Base-by-base conservation (phyloP, 2,329 filamentous ascomycete genomes). In the Beauveria australis region DNA sequence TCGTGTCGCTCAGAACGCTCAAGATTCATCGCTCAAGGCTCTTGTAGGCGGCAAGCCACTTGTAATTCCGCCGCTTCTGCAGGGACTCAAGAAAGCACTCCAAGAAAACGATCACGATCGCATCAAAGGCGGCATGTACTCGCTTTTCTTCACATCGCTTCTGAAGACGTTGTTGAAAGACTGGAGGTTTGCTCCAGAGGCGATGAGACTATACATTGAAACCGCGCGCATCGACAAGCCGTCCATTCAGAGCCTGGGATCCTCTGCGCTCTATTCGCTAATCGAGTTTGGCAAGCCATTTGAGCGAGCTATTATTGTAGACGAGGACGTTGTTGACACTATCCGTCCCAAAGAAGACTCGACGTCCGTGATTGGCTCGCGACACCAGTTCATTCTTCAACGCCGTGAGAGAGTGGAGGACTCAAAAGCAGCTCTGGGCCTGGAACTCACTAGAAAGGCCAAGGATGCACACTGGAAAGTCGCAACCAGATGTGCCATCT, bases 91-190 rank as follows among this genome's bases (percentile, higher is more conserved):
- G 64, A 84, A 86, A 63, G 91, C 92, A 28, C 81, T 99, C 33
- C 86, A 88, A 59, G 82, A 85, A 47, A 89, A 87, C 62, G 91
- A 99, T 65, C 91, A 92, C 70, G 89, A 94, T 64, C 85, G 91
- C 16, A 96, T 99, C 73, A 99, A 99, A 75, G 94, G 95, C 40
- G 89, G 89, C 41, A 86, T 99, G 78, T 97, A 94, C 72, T 92
- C 92, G 0, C 76, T 99, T 30, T 78, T 97, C 19, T 95, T 93
- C 67, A 92, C 93, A 12, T 95, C 90, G 63, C 78, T 99, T 41
- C 83, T 92, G 6, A 95, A 92, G 75, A 95, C 93, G 0, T 83
- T 96, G 51, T 85, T 91, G 52, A 88, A 89, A 59, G 92, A 99
- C 72, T 99, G 95, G 95, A 88, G 92, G 44, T 97, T 92, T 73